A percentile compares a stretch with the other conserved stretches of the same genome.
Conservation (phyloP, 75 land plant species). For the Isoetes taiwanensis region DNA sequence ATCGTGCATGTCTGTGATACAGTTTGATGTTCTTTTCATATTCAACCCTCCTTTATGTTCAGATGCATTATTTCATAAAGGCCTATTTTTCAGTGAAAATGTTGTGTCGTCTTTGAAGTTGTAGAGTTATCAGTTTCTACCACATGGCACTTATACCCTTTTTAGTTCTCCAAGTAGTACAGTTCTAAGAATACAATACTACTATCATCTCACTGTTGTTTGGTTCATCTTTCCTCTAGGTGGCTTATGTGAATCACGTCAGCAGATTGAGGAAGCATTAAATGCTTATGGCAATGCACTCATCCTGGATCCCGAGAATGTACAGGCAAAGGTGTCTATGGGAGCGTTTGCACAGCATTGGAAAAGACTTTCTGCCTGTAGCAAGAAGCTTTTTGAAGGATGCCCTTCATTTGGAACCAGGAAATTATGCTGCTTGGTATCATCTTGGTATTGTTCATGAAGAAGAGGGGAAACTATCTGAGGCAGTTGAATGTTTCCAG, state of each 20-base stretch:
- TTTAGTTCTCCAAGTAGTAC: no score
- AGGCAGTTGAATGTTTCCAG: neutral
- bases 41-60: neutral
- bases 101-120: no score
- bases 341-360: neutral
- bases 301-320: neutral
- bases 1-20: no score
- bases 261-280: neutral
- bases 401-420: neutral
- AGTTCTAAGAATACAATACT: no score
- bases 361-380: neutral
- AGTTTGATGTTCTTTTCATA: neutral
- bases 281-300: neutral
- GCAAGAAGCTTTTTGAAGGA: slow-evolving; percentile 5
- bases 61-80: neutral
- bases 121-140: no score
- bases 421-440: neutral
- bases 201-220: no score
- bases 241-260: neutral
- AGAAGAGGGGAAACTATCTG: neutral
- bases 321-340: neutral
- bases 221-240: neutral
- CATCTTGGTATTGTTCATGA: slow-evolving; percentile 6
- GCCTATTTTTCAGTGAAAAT: neutral
- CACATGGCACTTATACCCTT: no score